Percentiles rank a stretch among this genome's conserved stretches.
phyloP scores from a whole-genome alignment of 106 monocot genomes.

The Acanthochlamys bracteata region DNA sequence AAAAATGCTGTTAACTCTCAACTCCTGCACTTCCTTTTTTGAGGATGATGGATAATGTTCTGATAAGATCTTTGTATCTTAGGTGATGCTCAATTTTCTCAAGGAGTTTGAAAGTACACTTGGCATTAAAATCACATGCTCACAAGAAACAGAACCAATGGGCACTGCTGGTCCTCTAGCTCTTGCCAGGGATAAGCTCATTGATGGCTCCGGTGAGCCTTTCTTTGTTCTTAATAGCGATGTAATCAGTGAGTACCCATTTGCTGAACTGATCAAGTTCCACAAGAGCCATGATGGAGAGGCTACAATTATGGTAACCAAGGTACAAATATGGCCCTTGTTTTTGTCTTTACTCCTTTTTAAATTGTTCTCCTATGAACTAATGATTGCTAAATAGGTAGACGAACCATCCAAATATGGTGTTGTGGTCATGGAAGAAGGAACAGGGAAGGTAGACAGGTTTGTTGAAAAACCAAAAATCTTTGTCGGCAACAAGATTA shows the following conservation, averaged over 20 bases:
- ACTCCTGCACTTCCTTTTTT: neutral
- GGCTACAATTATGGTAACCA: constrained; percentile 73
- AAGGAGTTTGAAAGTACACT: constrained; percentile 69
- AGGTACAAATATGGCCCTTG: constrained; percentile 24
- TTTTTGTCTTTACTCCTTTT: neutral
- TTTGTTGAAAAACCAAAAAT: constrained; percentile 79
- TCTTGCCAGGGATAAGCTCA: constrained; percentile 59
- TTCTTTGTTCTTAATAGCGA: constrained; percentile 90
- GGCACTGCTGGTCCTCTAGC: constrained; percentile 84
- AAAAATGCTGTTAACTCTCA: neutral
- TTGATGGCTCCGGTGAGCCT: constrained; percentile 65
- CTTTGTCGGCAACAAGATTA: constrained; percentile 79
- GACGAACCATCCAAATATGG: constrained; percentile 89
- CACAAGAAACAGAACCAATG: constrained; percentile 72
- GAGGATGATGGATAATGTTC: no score
- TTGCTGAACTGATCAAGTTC: constrained; percentile 48
- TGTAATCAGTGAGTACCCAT: constrained; percentile 81
- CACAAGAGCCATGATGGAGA: constrained; percentile 60
- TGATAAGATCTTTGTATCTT: neutral
- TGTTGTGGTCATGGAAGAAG: constrained; percentile 78
- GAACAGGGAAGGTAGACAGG: constrained; percentile 63
- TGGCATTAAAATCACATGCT: constrained; percentile 75
- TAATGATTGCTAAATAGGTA: constrained; percentile 22
- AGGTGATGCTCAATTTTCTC: constrained; percentile 80
- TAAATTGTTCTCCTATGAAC: neutral